These are phyloP conservation scores for Radiomyces spectabilis DNA, from an alignment of 192 early-diverging fungal species.

Conservation along the genomic window DNA sequence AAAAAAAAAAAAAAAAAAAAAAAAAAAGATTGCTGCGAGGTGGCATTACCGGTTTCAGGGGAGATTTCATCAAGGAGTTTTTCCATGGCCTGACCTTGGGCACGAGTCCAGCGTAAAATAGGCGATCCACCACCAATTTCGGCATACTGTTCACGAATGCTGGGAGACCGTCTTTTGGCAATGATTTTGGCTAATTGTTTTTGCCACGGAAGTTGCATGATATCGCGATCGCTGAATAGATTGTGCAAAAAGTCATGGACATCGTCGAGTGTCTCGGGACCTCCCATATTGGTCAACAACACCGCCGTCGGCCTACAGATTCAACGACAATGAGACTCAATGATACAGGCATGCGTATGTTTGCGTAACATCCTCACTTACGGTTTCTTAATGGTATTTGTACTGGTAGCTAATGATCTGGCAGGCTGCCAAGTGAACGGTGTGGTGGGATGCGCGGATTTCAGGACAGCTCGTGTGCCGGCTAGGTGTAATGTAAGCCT, in stretches of 20 bases:
- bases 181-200: slow-evolving; percentile 61
- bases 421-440: too few species aligned
- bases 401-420: too few species aligned
- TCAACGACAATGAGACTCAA: too few species aligned
- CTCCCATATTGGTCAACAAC: slow-evolving; percentile 92
- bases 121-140: slow-evolving; percentile 94
- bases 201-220: slow-evolving; percentile 88
- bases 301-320: slow-evolving; percentile 74
- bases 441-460: too few species aligned
- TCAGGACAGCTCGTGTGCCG: too few species aligned
- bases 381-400: too few species aligned
- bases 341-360: too few species aligned
- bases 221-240: slow-evolving; percentile 87
- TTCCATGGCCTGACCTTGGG: slow-evolving; percentile 77
- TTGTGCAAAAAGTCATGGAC: slow-evolving; percentile 76
- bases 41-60: slow-evolving; percentile 69
- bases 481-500: too few species aligned
- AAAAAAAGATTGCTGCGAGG: too few species aligned
- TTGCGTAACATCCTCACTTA: too few species aligned
- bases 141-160: slow-evolving; percentile 85
- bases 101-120: slow-evolving; percentile 83
- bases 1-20: too few species aligned
- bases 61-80: slow-evolving; percentile 63
- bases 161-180: slow-evolving; percentile 73
- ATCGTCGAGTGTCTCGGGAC: slow-evolving; percentile 65